Evolutionary conservation across 345 rosid genomes (phyloP).

Genomic region (Kandelia obovata): DNA sequence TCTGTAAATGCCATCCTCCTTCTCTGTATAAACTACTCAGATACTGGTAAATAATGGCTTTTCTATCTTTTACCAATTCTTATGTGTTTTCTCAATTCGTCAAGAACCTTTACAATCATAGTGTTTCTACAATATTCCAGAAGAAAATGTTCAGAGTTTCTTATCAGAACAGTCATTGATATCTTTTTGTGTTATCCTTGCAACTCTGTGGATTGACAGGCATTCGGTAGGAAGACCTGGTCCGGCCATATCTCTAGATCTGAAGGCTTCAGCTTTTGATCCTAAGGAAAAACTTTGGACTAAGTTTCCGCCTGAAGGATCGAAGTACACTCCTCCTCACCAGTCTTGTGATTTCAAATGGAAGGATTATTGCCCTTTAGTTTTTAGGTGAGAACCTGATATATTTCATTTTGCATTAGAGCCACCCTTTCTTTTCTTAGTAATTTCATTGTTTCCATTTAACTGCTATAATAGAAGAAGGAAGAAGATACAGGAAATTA

Average conservation of each 20-base stretch:
- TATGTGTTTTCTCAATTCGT: no score
- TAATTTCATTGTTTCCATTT: neutral
- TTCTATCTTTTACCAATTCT: no score
- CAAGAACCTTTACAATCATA: no score
- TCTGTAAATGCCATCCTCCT: no score
- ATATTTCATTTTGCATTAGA: conserved; percentile 3
- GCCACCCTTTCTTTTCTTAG: neutral
- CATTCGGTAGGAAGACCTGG: conserved; percentile 95
- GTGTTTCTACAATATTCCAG: neutral
- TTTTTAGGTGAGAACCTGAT: conserved; percentile 62
- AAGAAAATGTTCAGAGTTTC: neutral
- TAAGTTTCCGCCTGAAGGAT: conserved; percentile 87
- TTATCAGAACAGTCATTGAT: neutral
- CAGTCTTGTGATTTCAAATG: conserved; percentile 85
- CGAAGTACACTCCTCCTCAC: conserved; percentile 97
- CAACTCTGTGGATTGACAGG: conserved; percentile 30
- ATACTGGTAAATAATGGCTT: no score
- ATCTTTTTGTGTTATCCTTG: neutral
- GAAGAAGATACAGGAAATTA: neutral
- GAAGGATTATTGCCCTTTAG: conserved; percentile 98
- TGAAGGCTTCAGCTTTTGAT: conserved; percentile 86
- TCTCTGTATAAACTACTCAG: no score
- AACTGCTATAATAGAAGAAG: neutral
- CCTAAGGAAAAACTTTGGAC: conserved; percentile 98
- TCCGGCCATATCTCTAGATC: conserved; percentile 80